phyloP scores from a whole-genome alignment of 2,329 filamentous ascomycete genomes.

The Paecilomyces fulvus region DNA sequence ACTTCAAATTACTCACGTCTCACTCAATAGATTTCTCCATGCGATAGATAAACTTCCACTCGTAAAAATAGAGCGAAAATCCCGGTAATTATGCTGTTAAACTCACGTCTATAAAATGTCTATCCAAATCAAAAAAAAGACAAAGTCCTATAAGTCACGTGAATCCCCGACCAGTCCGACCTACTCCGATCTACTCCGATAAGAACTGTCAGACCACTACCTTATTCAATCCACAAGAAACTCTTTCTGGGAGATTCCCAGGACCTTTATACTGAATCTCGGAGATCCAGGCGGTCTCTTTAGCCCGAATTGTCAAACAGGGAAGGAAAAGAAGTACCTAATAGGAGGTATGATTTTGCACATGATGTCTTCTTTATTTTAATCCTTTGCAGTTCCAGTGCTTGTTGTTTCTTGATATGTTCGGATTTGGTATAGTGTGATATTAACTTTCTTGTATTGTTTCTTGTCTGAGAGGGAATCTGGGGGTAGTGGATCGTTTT shows the following conservation, averaged over 20 bases:
- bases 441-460: too few species aligned
- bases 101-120: not conserved
- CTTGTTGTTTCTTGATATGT: too few species aligned
- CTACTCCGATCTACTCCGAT: not conserved
- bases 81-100: not conserved
- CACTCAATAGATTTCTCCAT: not conserved
- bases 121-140: not conserved
- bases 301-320: not conserved
- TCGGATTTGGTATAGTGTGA: not conserved
- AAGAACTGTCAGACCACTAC: not conserved
- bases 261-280: not conserved
- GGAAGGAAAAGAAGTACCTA: not conserved
- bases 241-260: too few species aligned
- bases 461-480: too few species aligned
- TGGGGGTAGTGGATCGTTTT: too few species aligned
- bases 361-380: not conserved
- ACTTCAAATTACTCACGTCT: not conserved
- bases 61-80: not conserved
- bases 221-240: not conserved
- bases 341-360: not conserved
- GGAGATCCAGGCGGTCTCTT: not conserved
- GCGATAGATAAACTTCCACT: not conserved
- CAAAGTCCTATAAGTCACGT: not conserved
- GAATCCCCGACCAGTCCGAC: not conserved
- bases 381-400: not conserved